These are phyloP conservation scores for Penicillium digitatum DNA, from an alignment of 2,329 filamentous ascomycete species.

Conservation along the genomic window DNA sequence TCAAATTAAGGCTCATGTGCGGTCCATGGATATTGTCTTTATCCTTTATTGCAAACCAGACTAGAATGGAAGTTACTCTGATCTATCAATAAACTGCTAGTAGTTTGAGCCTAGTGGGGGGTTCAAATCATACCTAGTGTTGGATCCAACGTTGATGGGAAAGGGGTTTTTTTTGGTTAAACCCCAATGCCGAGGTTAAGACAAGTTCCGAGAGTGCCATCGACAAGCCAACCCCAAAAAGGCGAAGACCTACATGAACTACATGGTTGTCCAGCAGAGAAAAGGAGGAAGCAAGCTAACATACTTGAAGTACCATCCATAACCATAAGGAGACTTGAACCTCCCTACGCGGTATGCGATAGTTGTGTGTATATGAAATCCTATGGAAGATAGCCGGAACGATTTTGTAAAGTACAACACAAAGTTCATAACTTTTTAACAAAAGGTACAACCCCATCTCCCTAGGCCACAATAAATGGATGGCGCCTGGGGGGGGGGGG, in stretches of 20 bases:
- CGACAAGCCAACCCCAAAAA: background rate
- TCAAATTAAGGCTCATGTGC: background rate
- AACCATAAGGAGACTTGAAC: background rate
- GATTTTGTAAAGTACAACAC: background rate
- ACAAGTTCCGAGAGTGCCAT: background rate
- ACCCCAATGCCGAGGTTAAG: background rate
- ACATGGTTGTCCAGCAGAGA: background rate
- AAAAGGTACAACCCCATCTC: slow-evolving; percentile 10
- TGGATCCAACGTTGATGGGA: too few species aligned
- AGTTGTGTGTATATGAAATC: background rate
- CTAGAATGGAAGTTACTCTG: too few species aligned
- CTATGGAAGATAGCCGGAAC: background rate
- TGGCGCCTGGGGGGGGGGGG: background rate
- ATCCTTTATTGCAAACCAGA: background rate
- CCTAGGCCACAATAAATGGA: background rate
- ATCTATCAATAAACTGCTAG: background rate
- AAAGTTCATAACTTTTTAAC: background rate
- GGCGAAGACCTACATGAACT: background rate
- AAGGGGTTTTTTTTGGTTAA: background rate
- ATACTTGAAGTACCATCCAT: background rate
- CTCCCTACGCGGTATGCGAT: background rate
- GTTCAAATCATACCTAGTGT: too few species aligned
- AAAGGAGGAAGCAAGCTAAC: background rate
- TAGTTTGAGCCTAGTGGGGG: background rate
- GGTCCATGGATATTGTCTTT: background rate